These are phyloP conservation scores for Tagetes erecta DNA, from an alignment of 129 eudicot genomes.

Conservation along the genomic window DNA sequence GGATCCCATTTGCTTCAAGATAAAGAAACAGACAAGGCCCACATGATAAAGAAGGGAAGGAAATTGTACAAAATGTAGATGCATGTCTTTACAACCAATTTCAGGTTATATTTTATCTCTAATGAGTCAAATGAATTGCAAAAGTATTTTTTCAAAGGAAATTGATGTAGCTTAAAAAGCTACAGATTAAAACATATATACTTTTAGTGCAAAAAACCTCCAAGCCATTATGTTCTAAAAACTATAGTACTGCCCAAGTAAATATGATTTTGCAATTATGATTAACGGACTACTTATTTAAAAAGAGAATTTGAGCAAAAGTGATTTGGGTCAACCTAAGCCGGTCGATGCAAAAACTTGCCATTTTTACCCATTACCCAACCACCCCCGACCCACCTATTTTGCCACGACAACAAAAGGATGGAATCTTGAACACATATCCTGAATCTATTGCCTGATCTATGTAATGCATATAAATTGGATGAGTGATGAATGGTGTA, in stretches of 20 bases:
- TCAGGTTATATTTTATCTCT: neutral
- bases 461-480: neutral
- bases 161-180: neutral
- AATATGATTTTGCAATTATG: neutral
- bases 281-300: neutral
- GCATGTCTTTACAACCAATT: neutral
- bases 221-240: neutral
- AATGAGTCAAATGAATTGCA: neutral
- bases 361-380: neutral
- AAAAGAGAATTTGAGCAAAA: neutral
- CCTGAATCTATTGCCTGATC: conserved; percentile 1
- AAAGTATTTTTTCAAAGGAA: conserved; percentile 4
- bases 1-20: neutral
- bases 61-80: neutral
- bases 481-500: neutral
- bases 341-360: neutral
- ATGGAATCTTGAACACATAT: conserved; percentile 3
- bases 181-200: neutral
- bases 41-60: neutral
- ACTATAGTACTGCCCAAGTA: neutral
- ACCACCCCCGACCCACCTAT: neutral
- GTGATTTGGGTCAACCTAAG: neutral
- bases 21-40: neutral
- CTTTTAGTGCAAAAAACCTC: neutral
- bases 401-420: neutral